Evolutionary conservation across 2,329 filamentous ascomycete genomes (phyloP).

Genomic region (Cladophialophora yegresii): DNA sequence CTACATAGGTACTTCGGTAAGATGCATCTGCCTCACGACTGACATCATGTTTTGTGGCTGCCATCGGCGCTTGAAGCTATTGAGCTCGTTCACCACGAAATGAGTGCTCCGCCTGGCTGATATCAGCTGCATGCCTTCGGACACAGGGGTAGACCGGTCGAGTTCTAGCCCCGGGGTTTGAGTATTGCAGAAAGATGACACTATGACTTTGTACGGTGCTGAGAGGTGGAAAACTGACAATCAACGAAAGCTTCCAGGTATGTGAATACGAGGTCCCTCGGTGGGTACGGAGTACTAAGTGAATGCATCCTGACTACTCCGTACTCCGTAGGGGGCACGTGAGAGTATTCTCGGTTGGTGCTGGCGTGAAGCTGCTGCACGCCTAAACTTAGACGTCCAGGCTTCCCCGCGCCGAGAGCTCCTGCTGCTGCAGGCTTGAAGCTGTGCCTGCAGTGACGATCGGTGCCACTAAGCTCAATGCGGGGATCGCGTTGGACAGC

Average conservation of each 20-base stretch:
- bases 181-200: not conserved
- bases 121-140: not conserved
- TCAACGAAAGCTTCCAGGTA: too few species aligned
- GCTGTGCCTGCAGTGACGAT: conserved; percentile 1
- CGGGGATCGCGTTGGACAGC: not conserved
- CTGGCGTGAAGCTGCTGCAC: too few species aligned
- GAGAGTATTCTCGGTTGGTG: too few species aligned
- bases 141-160: not conserved
- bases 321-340: too few species aligned
- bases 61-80: not conserved
- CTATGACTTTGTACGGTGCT: not conserved
- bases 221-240: not conserved
- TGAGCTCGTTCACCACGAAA: not conserved
- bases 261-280: too few species aligned
- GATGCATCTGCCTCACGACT: not conserved
- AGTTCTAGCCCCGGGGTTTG: not conserved
- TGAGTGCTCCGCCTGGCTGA: not conserved
- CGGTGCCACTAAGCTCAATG: not conserved
- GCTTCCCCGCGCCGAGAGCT: not conserved
- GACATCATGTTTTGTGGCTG: not conserved
- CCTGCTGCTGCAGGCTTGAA: not conserved
- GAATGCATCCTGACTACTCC: too few species aligned
- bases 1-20: too few species aligned
- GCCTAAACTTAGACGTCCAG: not conserved
- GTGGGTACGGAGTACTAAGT: too few species aligned